A percentile compares a stretch with the other conserved stretches of the same genome.
These are phyloP conservation scores for Rhynchosporium graminicola DNA, from an alignment of 2,329 filamentous ascomycete species.

Conservation along the genomic window DNA sequence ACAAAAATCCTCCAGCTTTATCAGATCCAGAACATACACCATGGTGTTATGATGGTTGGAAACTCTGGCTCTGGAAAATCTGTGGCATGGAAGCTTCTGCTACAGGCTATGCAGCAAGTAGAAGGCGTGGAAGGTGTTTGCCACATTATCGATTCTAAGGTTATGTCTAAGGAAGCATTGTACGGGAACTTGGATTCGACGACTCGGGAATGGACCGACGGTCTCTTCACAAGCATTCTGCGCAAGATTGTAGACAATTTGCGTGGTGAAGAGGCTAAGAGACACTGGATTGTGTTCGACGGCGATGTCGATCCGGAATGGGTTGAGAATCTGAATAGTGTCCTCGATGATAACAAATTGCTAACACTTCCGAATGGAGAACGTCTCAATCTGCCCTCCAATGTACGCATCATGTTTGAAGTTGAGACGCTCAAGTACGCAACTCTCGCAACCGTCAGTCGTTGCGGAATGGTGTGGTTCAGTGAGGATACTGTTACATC, in stretches of 20 bases:
- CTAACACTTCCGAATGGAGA: conserved; percentile 97
- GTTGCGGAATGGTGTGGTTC: conserved; percentile 99
- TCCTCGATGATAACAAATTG: conserved; percentile 98
- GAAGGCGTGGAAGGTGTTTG: conserved; percentile 92
- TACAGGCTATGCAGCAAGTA: conserved; percentile 87
- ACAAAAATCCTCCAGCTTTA: conserved; percentile 96
- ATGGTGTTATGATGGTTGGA: conserved; percentile 99
- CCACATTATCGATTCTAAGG: conserved; percentile 98
- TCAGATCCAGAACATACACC: conserved; percentile 96
- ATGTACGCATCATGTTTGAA: conserved; percentile 99
- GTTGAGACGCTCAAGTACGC: conserved; percentile 97
- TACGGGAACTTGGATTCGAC: conserved; percentile 96
- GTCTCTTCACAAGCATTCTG: conserved; percentile 94
- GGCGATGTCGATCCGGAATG: conserved; percentile 98
- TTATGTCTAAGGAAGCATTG: conserved; percentile 98
- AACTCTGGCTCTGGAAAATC: conserved; percentile 98
- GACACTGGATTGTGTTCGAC: conserved; percentile 99
- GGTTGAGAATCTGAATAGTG: conserved; percentile 99
- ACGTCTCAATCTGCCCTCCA: conserved; percentile 88
- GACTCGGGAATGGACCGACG: conserved; percentile 98
- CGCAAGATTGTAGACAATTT: conserved; percentile 99
- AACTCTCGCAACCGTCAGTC: conserved; percentile 96
- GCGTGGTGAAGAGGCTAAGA: conserved; percentile 92
- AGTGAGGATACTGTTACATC: conserved; percentile 96
- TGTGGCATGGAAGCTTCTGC: conserved; percentile 86